phyloP scores from a whole-genome alignment of 2,329 filamentous ascomycete genomes.

The Epichloe sibirici region DNA sequence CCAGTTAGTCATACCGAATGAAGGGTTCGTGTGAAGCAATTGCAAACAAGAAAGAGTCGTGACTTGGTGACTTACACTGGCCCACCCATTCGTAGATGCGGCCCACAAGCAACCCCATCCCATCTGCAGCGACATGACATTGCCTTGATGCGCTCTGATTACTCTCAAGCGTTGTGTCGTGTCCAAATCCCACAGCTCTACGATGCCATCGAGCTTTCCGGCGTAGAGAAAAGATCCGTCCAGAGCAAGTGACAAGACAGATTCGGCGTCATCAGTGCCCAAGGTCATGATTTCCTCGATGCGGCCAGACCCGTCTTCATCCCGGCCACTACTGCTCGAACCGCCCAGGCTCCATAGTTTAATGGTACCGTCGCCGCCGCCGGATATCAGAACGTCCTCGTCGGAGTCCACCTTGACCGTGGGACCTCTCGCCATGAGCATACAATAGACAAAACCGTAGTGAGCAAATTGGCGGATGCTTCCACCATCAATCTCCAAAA shows the following conservation, averaged over 20 bases:
- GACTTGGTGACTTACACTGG: conserved; percentile 49
- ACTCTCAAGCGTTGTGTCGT: conserved; percentile 82
- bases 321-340: neutral
- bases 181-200: conserved; percentile 95
- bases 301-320: conserved; percentile 33
- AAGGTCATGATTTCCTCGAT: conserved; percentile 59
- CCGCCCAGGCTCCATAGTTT: conserved; percentile 70
- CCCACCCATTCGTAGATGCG: conserved; percentile 77
- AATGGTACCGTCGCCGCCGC: conserved; percentile 85
- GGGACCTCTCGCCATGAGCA: conserved; percentile 68
- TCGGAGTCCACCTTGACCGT: conserved; percentile 55
- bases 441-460: conserved; percentile 91
- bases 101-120: conserved; percentile 78
- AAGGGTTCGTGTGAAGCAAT: neutral
- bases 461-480: conserved; percentile 85
- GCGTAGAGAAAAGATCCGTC: conserved; percentile 90
- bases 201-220: conserved; percentile 73
- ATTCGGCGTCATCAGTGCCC: conserved; percentile 49
- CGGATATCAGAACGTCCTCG: conserved; percentile 76
- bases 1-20: neutral
- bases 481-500: conserved; percentile 69
- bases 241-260: conserved; percentile 65
- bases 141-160: conserved; percentile 66
- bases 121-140: conserved; percentile 79
- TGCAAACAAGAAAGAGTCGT: neutral